These are phyloP conservation scores for Raddia distichophylla DNA, from an alignment of 176 grass and related monocot species.

Conservation along the genomic window DNA sequence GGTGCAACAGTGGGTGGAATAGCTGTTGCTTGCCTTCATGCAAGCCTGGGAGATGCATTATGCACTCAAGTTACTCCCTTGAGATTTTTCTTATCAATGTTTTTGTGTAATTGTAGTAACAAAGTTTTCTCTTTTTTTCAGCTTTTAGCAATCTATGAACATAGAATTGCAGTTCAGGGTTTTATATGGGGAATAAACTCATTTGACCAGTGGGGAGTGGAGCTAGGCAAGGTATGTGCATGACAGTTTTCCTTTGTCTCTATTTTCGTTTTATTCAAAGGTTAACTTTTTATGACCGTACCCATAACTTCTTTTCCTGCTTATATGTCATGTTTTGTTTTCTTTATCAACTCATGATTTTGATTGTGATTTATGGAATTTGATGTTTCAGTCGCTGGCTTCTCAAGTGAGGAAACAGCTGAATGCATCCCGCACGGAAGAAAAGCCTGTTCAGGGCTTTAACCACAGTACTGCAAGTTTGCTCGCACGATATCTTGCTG, in stretches of 20 bases:
- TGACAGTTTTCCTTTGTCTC: constrained; percentile 18
- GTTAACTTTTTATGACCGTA: neutral
- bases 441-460: constrained; percentile 42
- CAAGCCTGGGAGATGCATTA: neutral
- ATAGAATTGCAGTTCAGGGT: constrained; percentile 88
- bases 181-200: constrained; percentile 99
- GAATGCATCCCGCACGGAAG: constrained; percentile 28
- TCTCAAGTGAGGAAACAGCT: constrained; percentile 73
- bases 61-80: constrained; percentile 3
- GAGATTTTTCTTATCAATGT: constrained; percentile 3
- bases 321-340: constrained; percentile 6
- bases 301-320: neutral
- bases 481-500: constrained; percentile 23
- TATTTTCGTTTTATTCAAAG: constrained; percentile 24
- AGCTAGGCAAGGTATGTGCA: constrained; percentile 84
- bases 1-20: neutral
- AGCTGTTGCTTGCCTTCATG: neutral
- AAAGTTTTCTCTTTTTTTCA: constrained; percentile 35
- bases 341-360: neutral
- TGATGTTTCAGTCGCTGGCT: constrained; percentile 74
- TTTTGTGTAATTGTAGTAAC: neutral
- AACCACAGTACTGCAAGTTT: constrained; percentile 42
- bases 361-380: constrained; percentile 19
- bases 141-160: constrained; percentile 94
- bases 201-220: constrained; percentile 98